Evolutionary conservation across 768 basidiomycete genomes (phyloP).

Genomic region (Amanita thiersii): DNA sequence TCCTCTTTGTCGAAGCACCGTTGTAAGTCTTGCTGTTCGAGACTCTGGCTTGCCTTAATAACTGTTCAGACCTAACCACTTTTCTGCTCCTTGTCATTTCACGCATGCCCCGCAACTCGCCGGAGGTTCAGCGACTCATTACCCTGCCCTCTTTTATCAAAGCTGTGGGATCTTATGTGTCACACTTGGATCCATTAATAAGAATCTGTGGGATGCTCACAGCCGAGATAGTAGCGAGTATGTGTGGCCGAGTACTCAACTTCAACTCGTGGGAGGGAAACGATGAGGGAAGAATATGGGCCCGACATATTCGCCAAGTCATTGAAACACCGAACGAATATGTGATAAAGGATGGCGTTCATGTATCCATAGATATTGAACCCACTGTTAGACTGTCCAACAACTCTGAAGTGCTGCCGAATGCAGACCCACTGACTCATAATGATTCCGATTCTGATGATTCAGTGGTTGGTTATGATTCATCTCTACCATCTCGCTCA

Average conservation of each 20-base stretch:
- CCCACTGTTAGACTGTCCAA: conserved; percentile 9
- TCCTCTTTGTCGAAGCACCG: conserved; percentile 68
- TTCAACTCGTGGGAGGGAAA: conserved; percentile 85
- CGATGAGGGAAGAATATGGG: conserved; percentile 58
- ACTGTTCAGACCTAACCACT: conserved; percentile 57
- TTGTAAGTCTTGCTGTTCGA: conserved; percentile 40
- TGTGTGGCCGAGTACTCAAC: conserved; percentile 54
- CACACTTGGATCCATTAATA: conserved; percentile 65
- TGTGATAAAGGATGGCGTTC: conserved; percentile 34
- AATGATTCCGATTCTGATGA: conserved; percentile 69
- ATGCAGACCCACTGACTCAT: conserved; percentile 4
- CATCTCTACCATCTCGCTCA: conserved; percentile 50
- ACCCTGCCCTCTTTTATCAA: conserved; percentile 55
- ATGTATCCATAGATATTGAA: conserved; percentile 1
- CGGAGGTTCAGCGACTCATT: conserved; percentile 35
- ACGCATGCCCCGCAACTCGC: conserved; percentile 47
- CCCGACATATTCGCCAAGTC: conserved; percentile 48
- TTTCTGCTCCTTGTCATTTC: conserved; percentile 60
- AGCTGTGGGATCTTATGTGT: conserved; percentile 67
- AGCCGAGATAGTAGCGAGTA: conserved; percentile 70
- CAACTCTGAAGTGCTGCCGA: conserved; percentile 6
- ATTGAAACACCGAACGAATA: conserved; percentile 45
- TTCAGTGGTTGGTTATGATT: conserved; percentile 77
- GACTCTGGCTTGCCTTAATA: background rate
- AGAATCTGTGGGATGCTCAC: conserved; percentile 90